A percentile compares a stretch with the other conserved stretches of the same genome.
Conservation (phyloP, 2,329 filamentous ascomycete genomes). For the Penicillium sclerotigenum region DNA sequence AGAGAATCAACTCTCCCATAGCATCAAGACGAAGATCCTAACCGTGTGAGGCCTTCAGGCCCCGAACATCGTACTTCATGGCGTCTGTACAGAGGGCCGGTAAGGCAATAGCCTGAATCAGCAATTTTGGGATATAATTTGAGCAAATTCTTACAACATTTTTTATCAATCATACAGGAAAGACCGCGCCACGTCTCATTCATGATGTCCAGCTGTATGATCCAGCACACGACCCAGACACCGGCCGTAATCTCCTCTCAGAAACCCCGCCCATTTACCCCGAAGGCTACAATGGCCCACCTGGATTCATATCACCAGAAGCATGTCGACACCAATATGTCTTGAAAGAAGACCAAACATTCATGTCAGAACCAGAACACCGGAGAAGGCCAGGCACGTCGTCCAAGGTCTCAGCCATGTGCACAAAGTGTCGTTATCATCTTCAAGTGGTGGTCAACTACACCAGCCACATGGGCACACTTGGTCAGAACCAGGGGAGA, state of each 20-base stretch:
- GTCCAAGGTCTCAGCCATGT: slow-evolving; percentile 60
- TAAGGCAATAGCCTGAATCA: slow-evolving; percentile 20
- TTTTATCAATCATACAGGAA: slow-evolving; percentile 38
- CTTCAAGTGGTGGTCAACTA: slow-evolving; percentile 58
- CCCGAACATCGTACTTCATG: slow-evolving; percentile 25
- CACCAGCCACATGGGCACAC: slow-evolving; percentile 38
- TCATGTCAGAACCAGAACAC: slow-evolving; percentile 43
- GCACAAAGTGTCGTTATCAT: slow-evolving; percentile 61
- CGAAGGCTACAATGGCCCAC: slow-evolving; percentile 34
- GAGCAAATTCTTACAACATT: slow-evolving; percentile 3
- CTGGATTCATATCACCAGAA: slow-evolving; percentile 35
- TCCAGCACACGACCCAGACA: slow-evolving; percentile 41
- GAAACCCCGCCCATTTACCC: slow-evolving; percentile 55
- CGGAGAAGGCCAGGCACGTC: slow-evolving; percentile 43
- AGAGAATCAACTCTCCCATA: background rate
- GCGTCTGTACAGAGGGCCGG: slow-evolving; percentile 33
- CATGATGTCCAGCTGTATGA: slow-evolving; percentile 47
- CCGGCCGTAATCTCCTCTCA: slow-evolving; percentile 56
- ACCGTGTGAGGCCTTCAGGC: background rate
- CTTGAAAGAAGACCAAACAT: slow-evolving; percentile 55
- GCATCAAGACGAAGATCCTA: background rate
- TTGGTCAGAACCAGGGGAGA: slow-evolving; percentile 49
- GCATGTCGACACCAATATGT: slow-evolving; percentile 61
- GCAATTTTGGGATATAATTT: background rate
- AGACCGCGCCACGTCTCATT: slow-evolving; percentile 50